These are phyloP conservation scores for Suillus luteus DNA, from an alignment of 768 basidiomycete genomes.

Conservation along the genomic window DNA sequence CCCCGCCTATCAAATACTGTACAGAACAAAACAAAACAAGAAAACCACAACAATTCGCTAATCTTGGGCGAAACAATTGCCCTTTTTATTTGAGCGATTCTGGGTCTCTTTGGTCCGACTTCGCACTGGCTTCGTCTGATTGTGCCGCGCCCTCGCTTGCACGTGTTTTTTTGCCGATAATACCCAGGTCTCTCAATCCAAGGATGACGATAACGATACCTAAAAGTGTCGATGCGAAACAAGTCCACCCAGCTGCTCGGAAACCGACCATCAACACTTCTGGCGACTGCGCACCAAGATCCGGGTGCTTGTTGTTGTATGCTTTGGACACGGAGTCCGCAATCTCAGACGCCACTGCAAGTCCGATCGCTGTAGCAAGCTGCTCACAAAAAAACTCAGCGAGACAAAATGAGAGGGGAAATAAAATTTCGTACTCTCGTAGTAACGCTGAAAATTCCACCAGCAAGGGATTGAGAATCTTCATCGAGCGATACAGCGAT, in stretches of 20 bases:
- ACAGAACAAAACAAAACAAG: background rate
- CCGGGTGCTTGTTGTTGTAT: conserved; percentile 26
- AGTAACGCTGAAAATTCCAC: conserved; percentile 38
- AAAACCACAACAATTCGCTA: background rate
- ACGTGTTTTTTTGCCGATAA: background rate
- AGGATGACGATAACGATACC: conserved; percentile 2
- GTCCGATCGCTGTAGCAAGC: conserved; percentile 38
- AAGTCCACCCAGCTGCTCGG: conserved; percentile 34
- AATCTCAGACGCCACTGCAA: conserved; percentile 35
- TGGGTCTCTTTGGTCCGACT: background rate
- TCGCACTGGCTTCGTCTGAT: background rate
- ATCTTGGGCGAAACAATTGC: background rate
- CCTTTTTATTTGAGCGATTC: background rate
- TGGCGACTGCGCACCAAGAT: conserved; percentile 23
- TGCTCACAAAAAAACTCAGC: conserved; percentile 12
- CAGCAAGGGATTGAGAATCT: conserved; percentile 37
- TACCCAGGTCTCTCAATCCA: conserved; percentile 2
- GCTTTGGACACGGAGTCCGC: conserved; percentile 30
- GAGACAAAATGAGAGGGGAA: background rate
- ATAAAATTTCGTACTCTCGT: conserved; percentile 23
- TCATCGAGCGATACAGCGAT: conserved; percentile 32
- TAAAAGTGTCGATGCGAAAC: conserved; percentile 15
- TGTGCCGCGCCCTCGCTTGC: background rate
- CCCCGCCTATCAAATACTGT: background rate
- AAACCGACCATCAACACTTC: conserved; percentile 38